These are phyloP conservation scores for Suhomyces bolitotheri DNA, from an alignment of 1,139 yeast genomes.

Conservation along the genomic window DNA sequence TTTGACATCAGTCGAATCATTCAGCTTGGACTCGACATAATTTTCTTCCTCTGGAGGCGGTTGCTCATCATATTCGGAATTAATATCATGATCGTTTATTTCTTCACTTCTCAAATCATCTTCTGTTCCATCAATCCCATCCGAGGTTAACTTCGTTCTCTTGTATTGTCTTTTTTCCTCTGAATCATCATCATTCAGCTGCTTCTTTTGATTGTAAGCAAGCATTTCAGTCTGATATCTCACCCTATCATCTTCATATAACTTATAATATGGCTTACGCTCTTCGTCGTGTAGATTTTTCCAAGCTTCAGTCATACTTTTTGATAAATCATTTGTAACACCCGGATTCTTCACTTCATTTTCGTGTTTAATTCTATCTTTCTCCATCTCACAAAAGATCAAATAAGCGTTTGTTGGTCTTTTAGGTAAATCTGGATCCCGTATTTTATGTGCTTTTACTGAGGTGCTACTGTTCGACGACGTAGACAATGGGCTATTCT, in stretches of 20 bases:
- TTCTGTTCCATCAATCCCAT: conserved; percentile 9
- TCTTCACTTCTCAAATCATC: conserved; percentile 11
- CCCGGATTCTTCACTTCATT: conserved; percentile 49
- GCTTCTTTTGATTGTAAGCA: conserved; percentile 51
- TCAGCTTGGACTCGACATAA: too few species aligned
- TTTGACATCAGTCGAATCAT: too few species aligned
- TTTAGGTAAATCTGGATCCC: conserved; percentile 85
- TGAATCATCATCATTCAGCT: conserved; percentile 11
- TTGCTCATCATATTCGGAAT: conserved; percentile 6
- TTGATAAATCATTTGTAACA: conserved; percentile 62
- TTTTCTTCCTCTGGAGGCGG: neutral
- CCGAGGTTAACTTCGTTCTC: conserved; percentile 16
- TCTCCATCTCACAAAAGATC: conserved; percentile 82
- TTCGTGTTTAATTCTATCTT: conserved; percentile 66
- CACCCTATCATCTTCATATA: conserved; percentile 77
- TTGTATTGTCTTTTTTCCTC: conserved; percentile 14
- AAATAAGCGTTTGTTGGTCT: conserved; percentile 89
- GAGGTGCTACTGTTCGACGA: conserved; percentile 13
- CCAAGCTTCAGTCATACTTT: conserved; percentile 86
- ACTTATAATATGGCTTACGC: conserved; percentile 70
- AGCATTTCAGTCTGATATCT: conserved; percentile 76
- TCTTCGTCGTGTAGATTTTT: conserved; percentile 68
- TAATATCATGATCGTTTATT: conserved; percentile 3
- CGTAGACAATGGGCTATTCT: conserved; percentile 13
- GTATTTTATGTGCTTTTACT: conserved; percentile 34